A percentile compares a stretch with the other conserved stretches of the same genome.
Evolutionary conservation across 208 protist genomes (phyloP).

Genomic region (Leishmania tarentolae): DNA sequence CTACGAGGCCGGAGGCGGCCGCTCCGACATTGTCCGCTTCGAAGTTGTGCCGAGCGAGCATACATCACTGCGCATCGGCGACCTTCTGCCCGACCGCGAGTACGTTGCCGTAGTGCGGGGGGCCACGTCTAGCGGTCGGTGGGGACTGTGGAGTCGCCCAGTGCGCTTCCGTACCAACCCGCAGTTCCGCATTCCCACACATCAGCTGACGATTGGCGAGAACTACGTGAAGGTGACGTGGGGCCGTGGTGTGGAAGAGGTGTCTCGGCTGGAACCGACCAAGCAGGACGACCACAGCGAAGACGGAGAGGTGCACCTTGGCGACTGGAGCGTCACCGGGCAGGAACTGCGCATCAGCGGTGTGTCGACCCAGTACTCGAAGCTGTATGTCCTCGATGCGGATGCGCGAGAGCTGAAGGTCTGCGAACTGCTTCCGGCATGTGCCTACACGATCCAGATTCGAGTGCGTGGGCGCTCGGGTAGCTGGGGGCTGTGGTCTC

Average conservation of each 20-base stretch:
- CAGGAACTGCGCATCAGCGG: constrained; percentile 91
- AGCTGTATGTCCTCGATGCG: constrained; percentile 81
- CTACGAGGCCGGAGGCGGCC: constrained; percentile 72
- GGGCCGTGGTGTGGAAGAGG: constrained; percentile 59
- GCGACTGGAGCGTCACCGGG: constrained; percentile 82
- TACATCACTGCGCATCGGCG: constrained; percentile 75
- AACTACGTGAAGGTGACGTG: constrained; percentile 92
- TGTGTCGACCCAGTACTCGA: constrained; percentile 76
- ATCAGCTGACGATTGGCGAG: constrained; percentile 90
- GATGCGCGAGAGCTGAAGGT: constrained; percentile 88
- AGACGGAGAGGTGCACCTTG: constrained; percentile 54
- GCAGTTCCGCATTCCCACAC: constrained; percentile 86
- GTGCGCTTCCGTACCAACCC: constrained; percentile 88
- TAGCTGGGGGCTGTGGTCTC: constrained; percentile 88
- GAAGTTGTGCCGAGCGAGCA: constrained; percentile 76
- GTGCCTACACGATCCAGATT: constrained; percentile 89
- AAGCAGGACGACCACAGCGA: constrained; percentile 5
- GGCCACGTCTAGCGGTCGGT: constrained; percentile 75
- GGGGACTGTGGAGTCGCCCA: constrained; percentile 89
- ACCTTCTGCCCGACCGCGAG: constrained; percentile 83
- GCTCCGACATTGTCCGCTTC: constrained; percentile 63
- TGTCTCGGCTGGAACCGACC: background rate
- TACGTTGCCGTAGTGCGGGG: constrained; percentile 90
- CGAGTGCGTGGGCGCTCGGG: constrained; percentile 83
- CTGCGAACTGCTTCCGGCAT: constrained; percentile 78